Evolutionary conservation across 106 monocot genomes (phyloP).

Genomic region (Platanthera zijinensis): DNA sequence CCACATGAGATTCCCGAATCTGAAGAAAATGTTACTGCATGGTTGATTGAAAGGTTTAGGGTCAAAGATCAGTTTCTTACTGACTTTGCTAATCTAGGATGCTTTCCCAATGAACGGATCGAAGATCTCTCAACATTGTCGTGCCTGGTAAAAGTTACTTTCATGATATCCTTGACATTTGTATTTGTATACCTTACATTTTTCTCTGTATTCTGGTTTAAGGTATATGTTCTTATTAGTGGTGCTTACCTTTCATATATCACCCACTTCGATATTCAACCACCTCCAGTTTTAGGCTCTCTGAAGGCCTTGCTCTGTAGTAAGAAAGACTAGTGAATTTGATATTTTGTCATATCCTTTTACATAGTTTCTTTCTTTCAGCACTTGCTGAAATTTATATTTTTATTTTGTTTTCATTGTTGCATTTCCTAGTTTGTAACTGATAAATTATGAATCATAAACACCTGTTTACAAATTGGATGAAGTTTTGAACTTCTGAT

Average conservation of each 20-base stretch:
- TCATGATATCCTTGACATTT: constrained; percentile 31
- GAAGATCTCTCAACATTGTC: constrained; percentile 51
- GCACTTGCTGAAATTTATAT: not conserved
- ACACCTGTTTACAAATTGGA: not conserved
- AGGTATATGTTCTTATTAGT: constrained; percentile 55
- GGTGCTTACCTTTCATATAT: constrained; percentile 50
- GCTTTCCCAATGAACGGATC: constrained; percentile 60
- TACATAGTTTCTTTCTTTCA: not conserved
- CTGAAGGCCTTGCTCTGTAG: constrained; percentile 13
- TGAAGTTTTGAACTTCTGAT: not conserved
- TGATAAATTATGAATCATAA: not conserved
- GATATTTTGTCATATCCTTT: not conserved
- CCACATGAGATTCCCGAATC: constrained; percentile 47
- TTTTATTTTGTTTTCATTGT: not conserved
- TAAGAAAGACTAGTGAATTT: constrained; percentile 22
- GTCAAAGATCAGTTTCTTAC: constrained; percentile 66
- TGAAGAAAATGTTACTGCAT: constrained; percentile 45
- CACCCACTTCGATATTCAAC: constrained; percentile 56
- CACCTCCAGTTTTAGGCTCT: constrained; percentile 35
- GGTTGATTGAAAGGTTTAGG: constrained; percentile 81
- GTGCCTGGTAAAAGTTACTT: constrained; percentile 33
- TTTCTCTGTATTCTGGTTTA: constrained; percentile 75
- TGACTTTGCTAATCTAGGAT: constrained; percentile 43
- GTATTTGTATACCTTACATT: constrained; percentile 43
- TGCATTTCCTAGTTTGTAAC: constrained; percentile 4